These are phyloP conservation scores for Colletotrichum orchidophilum DNA, from an alignment of 2,329 filamentous ascomycete genomes.

Conservation along the genomic window DNA sequence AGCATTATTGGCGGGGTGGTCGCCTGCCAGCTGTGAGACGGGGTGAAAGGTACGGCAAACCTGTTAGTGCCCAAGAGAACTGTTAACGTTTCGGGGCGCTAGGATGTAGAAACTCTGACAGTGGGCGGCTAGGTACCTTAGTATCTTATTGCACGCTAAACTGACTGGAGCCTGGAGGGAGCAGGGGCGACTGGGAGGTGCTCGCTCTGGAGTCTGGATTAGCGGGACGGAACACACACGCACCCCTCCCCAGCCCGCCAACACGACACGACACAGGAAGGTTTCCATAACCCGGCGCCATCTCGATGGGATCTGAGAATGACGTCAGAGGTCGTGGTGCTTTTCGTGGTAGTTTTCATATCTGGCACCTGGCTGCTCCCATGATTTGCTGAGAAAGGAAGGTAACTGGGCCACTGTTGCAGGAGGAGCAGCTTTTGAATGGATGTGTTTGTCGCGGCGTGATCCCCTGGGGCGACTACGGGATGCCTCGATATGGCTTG, in stretches of 20 bases:
- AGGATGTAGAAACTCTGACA: background rate
- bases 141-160: background rate
- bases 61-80: background rate
- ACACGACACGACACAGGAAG: slow-evolving; percentile 18
- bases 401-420: background rate
- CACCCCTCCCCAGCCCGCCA: slow-evolving; percentile 1
- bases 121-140: slow-evolving; percentile 26
- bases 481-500: background rate
- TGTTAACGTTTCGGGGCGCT: background rate
- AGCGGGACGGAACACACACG: slow-evolving; percentile 13
- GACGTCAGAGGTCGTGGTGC: slow-evolving; percentile 17
- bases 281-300: slow-evolving; percentile 1
- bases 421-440: background rate
- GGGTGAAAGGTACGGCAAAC: background rate
- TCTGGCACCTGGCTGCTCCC: background rate
- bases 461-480: background rate
- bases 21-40: background rate
- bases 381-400: background rate
- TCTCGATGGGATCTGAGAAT: slow-evolving; percentile 31
- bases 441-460: background rate
- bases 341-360: slow-evolving; percentile 3
- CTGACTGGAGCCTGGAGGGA: background rate
- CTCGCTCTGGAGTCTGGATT: background rate
- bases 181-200: background rate
- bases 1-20: background rate